Conservation (phyloP, 2,329 filamentous ascomycete species). For the Fusarium sarcochroum region DNA sequence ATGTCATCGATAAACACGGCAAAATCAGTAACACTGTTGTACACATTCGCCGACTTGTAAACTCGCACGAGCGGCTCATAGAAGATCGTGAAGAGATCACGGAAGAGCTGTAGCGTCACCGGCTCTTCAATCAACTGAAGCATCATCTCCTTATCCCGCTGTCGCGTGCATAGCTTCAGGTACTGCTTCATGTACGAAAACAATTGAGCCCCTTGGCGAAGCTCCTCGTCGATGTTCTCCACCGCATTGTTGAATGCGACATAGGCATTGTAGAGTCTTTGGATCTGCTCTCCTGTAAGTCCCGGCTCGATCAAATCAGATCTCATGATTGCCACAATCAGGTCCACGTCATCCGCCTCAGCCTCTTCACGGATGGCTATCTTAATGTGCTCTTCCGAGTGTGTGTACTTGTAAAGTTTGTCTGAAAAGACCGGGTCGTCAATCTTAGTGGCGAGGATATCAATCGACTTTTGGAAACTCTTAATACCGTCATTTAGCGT, state of each 20-base stretch:
- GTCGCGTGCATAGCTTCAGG: conserved; percentile 89
- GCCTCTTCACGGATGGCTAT: conserved; percentile 81
- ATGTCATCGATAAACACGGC: conserved; percentile 93
- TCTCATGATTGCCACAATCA: conserved; percentile 87
- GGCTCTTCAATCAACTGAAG: conserved; percentile 94
- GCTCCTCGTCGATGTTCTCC: conserved; percentile 89
- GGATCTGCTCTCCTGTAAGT: conserved; percentile 81
- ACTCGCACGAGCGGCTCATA: conserved; percentile 97
- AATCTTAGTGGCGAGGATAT: conserved; percentile 81
- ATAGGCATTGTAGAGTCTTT: conserved; percentile 91
- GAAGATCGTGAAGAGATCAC: conserved; percentile 97
- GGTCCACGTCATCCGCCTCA: conserved; percentile 79
- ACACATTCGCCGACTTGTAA: conserved; percentile 98
- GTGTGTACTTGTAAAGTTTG: conserved; percentile 85
- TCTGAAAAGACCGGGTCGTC: conserved; percentile 83
- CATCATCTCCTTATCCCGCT: conserved; percentile 98
- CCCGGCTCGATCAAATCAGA: conserved; percentile 82
- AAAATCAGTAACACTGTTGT: conserved; percentile 97
- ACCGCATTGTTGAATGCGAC: conserved; percentile 96
- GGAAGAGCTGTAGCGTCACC: conserved; percentile 95
- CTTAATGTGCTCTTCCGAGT: conserved; percentile 83
- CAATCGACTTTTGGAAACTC: conserved; percentile 88
- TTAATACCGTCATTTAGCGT: conserved; percentile 92
- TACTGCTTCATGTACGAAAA: conserved; percentile 97
- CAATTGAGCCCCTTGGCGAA: conserved; percentile 89